Conservation (phyloP, 768 basidiomycete genomes). For the Candolleomyces aberdarensis region DNA sequence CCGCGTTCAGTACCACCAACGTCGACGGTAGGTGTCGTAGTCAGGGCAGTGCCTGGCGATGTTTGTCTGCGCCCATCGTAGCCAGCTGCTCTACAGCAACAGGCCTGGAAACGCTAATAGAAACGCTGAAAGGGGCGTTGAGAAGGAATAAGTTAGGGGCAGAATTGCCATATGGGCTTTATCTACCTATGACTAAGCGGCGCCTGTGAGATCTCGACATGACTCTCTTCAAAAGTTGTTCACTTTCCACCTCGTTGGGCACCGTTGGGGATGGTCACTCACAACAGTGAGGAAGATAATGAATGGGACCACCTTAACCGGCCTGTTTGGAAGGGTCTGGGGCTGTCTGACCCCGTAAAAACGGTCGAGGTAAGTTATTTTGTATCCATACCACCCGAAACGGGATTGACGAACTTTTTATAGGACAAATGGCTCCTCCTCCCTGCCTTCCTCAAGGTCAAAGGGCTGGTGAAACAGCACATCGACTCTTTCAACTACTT, state of each 20-base stretch:
- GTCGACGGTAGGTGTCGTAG: too few species aligned
- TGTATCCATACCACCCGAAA: not conserved
- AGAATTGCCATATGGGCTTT: not conserved
- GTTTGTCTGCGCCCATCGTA: too few species aligned
- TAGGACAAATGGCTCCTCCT: slow-evolving; percentile 99
- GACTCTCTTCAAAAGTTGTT: not conserved
- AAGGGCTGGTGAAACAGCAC: slow-evolving; percentile 98
- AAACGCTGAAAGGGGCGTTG: not conserved
- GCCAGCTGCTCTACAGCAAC: too few species aligned
- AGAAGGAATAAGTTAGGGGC: not conserved
- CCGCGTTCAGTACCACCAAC: too few species aligned
- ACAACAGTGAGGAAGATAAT: slow-evolving; percentile 19
- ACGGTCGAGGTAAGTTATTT: slow-evolving; percentile 68
- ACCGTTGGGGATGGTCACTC: not conserved
- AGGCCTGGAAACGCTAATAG: too few species aligned
- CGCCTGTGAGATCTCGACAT: not conserved
- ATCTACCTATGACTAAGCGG: not conserved
- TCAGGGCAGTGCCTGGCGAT: too few species aligned
- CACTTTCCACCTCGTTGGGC: not conserved
- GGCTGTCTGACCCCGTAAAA: slow-evolving; percentile 88
- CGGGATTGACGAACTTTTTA: slow-evolving; percentile 1
- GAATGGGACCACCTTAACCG: slow-evolving; percentile 60
- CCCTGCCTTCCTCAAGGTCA: slow-evolving; percentile 95
- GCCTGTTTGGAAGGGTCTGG: slow-evolving; percentile 71
- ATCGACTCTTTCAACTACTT: slow-evolving; percentile 99